Conservation (phyloP, 2,329 filamentous ascomycete genomes). For the Talaromyces amestolkiae region DNA sequence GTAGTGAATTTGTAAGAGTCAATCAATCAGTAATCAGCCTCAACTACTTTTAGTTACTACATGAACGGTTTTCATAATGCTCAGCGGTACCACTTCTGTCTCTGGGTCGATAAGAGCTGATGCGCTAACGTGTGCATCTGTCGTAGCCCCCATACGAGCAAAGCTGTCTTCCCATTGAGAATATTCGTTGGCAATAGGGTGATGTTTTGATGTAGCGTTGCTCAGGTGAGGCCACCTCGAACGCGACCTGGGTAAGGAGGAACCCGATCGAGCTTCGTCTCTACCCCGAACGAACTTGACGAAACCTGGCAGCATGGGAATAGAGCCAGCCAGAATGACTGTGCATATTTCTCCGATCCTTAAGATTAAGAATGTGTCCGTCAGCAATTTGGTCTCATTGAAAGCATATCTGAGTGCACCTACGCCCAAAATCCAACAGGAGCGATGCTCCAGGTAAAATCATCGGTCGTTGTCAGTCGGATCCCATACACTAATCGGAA, state of each 20-base stretch:
- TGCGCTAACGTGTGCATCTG: conserved; percentile 7
- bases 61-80: conserved; percentile 8
- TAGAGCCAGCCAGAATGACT: conserved; percentile 11
- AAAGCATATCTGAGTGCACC: not conserved
- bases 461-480: conserved; percentile 3
- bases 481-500: conserved; percentile 11
- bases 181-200: not conserved
- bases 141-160: not conserved
- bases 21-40: not conserved
- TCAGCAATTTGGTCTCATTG: not conserved
- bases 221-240: not conserved
- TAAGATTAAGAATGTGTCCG: not conserved
- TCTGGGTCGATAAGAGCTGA: not conserved
- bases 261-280: not conserved
- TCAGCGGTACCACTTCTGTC: not conserved
- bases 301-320: conserved; percentile 15
- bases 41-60: not conserved
- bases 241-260: not conserved
- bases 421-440: conserved; percentile 17
- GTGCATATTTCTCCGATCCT: conserved; percentile 14
- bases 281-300: conserved; percentile 8
- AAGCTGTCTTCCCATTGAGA: not conserved
- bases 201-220: not conserved
- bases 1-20: no score
- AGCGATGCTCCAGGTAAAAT: conserved; percentile 13